These are phyloP conservation scores for Polytolypa hystricis DNA, from an alignment of 2,329 filamentous ascomycete species.

Conservation along the genomic window DNA sequence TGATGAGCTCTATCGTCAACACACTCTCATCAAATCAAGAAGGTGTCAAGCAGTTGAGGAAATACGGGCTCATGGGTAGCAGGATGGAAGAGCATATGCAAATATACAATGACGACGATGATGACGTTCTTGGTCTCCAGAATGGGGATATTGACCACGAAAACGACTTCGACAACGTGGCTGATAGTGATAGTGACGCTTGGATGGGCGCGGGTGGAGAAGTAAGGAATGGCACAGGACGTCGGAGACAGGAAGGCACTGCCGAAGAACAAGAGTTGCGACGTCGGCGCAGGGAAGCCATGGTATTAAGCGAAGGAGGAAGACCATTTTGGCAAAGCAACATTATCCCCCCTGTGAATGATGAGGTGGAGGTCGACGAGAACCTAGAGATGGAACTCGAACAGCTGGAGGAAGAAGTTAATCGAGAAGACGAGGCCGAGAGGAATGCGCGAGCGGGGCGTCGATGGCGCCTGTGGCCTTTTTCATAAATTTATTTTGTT, in stretches of 20 bases:
- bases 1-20: slow-evolving; percentile 35
- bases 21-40: slow-evolving; percentile 27
- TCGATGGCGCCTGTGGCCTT: slow-evolving; percentile 5
- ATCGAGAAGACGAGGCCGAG: slow-evolving; percentile 6
- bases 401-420: slow-evolving; percentile 10
- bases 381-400: slow-evolving; percentile 6
- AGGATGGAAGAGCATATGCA: slow-evolving; percentile 23
- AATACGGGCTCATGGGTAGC: slow-evolving; percentile 32
- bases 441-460: slow-evolving; percentile 5
- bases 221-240: slow-evolving; percentile 35
- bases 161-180: slow-evolving; percentile 10
- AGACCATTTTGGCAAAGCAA: slow-evolving; percentile 61
- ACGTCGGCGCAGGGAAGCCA: slow-evolving; percentile 70
- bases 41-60: slow-evolving; percentile 31
- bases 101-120: neutral
- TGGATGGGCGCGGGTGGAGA: slow-evolving; percentile 44
- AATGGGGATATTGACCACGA: slow-evolving; percentile 40
- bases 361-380: slow-evolving; percentile 9
- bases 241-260: slow-evolving; percentile 23
- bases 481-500: slow-evolving; percentile 4
- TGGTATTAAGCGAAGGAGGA: slow-evolving; percentile 82
- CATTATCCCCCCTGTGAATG: slow-evolving; percentile 55
- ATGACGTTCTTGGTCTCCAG: slow-evolving; percentile 42
- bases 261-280: slow-evolving; percentile 56
- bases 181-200: slow-evolving; percentile 38